phyloP scores from a whole-genome alignment of 1,284 basidiomycete genomes.

The Testicularia cyperi region DNA sequence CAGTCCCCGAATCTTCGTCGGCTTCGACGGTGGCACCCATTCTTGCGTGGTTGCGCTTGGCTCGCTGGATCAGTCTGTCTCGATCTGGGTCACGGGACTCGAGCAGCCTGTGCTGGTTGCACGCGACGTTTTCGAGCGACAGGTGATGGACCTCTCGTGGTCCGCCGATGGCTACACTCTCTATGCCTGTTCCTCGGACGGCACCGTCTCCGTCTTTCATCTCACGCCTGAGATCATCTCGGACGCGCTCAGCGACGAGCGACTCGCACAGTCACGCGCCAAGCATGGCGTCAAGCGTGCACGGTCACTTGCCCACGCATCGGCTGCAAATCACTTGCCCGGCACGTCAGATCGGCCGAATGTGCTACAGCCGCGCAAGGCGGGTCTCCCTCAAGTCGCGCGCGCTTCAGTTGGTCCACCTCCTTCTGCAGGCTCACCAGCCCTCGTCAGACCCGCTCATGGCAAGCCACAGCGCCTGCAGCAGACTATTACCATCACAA shows the following conservation, averaged over 20 bases:
- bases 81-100: constrained; percentile 62
- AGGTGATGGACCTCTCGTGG: constrained; percentile 95
- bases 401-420: constrained; percentile 18
- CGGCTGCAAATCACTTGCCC: not conserved
- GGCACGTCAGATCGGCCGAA: constrained; percentile 36
- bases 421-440: constrained; percentile 12
- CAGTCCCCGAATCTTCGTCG: constrained; percentile 50
- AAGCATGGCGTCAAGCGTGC: constrained; percentile 39
- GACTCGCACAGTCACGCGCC: constrained; percentile 54
- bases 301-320: constrained; percentile 3
- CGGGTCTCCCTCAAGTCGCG: constrained; percentile 14
- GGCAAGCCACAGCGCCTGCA: constrained; percentile 31
- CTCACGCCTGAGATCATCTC: constrained; percentile 80
- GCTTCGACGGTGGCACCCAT: constrained; percentile 31
- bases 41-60: constrained; percentile 51
- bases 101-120: constrained; percentile 91
- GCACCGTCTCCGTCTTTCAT: constrained; percentile 82
- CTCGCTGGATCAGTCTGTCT: constrained; percentile 37
- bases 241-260: constrained; percentile 73
- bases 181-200: constrained; percentile 93
- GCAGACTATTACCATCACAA: constrained; percentile 60
- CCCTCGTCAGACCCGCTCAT: constrained; percentile 12
- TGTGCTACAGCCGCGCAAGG: constrained; percentile 55
- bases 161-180: constrained; percentile 82
- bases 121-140: constrained; percentile 87